phyloP scores from a whole-genome alignment of 106 monocot genomes.

The Dactylorhiza incarnata region DNA sequence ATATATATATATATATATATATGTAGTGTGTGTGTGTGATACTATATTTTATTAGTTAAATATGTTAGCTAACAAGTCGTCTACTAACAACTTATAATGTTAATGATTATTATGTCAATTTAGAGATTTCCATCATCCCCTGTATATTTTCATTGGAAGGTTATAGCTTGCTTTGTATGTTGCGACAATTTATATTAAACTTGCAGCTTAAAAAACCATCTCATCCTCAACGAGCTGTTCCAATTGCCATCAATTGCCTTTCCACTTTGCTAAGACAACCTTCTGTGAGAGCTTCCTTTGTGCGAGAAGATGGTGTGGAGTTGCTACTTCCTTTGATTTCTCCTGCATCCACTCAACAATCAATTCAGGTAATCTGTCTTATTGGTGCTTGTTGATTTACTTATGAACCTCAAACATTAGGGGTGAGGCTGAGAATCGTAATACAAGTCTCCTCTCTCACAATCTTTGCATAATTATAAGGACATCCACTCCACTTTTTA shows the following conservation, averaged over 20 bases:
- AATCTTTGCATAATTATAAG: too few relatives aligned
- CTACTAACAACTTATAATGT: neutral
- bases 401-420: neutral
- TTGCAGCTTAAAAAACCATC: constrained; percentile 77
- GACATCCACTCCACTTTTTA: too few relatives aligned
- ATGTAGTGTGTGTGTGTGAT: too few relatives aligned
- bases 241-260: constrained; percentile 58
- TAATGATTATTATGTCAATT: neutral
- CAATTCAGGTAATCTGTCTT: constrained; percentile 63
- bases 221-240: constrained; percentile 64
- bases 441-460: neutral
- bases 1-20: too few relatives aligned
- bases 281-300: constrained; percentile 64
- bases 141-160: neutral
- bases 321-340: constrained; percentile 83
- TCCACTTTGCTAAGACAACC: constrained; percentile 70
- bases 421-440: neutral
- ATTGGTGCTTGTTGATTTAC: neutral
- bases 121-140: neutral
- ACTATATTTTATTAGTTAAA: too few relatives aligned
- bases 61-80: too few relatives aligned
- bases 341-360: constrained; percentile 93
- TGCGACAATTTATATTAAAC: neutral
- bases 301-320: constrained; percentile 81
- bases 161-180: constrained; percentile 4